Evolutionary conservation across 192 early-diverging fungal genomes (phyloP).

Genomic region (Coemansia aciculifera): DNA sequence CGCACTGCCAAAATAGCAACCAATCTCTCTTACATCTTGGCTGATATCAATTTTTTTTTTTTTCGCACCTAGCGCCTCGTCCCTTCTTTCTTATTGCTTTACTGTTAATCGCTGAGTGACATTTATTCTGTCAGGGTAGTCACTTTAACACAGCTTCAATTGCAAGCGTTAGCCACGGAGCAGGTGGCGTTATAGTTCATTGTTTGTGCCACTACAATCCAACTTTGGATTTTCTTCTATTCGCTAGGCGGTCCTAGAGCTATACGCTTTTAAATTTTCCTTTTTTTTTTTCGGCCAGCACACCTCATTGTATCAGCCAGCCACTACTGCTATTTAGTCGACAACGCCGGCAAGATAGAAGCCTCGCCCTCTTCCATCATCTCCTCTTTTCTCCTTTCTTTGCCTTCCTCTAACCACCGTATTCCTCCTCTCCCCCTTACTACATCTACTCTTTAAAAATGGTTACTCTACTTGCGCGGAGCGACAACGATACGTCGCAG

Average conservation of each 20-base stretch:
- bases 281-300: background rate
- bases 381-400: background rate
- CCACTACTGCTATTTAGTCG: background rate
- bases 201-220: background rate
- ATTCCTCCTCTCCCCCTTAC: background rate
- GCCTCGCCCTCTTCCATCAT: constrained; percentile 1
- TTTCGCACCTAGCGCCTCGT: background rate
- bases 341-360: constrained; percentile 7
- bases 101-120: background rate
- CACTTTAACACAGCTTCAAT: background rate
- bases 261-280: background rate
- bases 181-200: background rate
- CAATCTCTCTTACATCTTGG: background rate
- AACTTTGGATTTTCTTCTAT: background rate
- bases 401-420: background rate
- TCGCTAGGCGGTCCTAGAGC: background rate
- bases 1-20: background rate
- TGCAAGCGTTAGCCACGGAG: background rate
- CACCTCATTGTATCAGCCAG: background rate
- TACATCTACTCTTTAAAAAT: constrained; percentile 11
- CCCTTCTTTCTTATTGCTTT: background rate
- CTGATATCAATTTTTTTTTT: background rate
- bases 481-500: constrained; percentile 33
- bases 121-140: background rate
- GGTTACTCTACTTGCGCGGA: constrained; percentile 15